phyloP scores from a whole-genome alignment of 1,284 basidiomycete genomes.

The Pseudozyma tsukubaensis region DNA sequence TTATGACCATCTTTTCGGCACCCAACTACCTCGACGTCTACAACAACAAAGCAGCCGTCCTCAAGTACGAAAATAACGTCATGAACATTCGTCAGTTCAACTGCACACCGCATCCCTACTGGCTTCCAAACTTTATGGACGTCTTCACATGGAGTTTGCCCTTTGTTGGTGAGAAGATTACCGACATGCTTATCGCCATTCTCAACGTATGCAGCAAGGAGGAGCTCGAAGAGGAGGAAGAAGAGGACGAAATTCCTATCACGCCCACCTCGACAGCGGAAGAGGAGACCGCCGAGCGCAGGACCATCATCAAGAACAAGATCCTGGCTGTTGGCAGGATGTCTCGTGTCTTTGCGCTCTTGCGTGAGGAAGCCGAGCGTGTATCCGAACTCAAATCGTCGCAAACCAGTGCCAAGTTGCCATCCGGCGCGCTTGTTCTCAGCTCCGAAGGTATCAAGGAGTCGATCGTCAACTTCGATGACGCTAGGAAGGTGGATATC shows the following conservation, averaged over 20 bases:
- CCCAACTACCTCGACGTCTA: slow-evolving; percentile 95
- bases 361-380: slow-evolving; percentile 98
- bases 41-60: slow-evolving; percentile 94
- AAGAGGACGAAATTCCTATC: slow-evolving; percentile 71
- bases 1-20: slow-evolving; percentile 96
- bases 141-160: slow-evolving; percentile 99
- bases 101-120: slow-evolving; percentile 93
- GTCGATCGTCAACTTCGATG: slow-evolving; percentile 91
- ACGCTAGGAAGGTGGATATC: slow-evolving; percentile 97
- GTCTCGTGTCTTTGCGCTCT: slow-evolving; percentile 92
- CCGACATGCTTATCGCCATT: slow-evolving; percentile 95
- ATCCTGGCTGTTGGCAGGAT: slow-evolving; percentile 97
- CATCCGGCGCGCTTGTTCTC: slow-evolving; percentile 85
- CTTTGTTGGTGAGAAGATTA: slow-evolving; percentile 97
- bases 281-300: slow-evolving; percentile 78
- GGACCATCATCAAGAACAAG: slow-evolving; percentile 94
- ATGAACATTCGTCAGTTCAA: slow-evolving; percentile 96
- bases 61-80: slow-evolving; percentile 96
- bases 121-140: slow-evolving; percentile 99
- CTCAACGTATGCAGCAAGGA: slow-evolving; percentile 94
- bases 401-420: slow-evolving; percentile 80
- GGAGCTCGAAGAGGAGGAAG: slow-evolving; percentile 88
- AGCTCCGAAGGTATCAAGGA: slow-evolving; percentile 97
- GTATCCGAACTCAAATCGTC: slow-evolving; percentile 96
- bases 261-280: slow-evolving; percentile 46